These are phyloP conservation scores for Penicillium sp. DNA, from an alignment of 2,329 filamentous ascomycete genomes.

Conservation along the genomic window DNA sequence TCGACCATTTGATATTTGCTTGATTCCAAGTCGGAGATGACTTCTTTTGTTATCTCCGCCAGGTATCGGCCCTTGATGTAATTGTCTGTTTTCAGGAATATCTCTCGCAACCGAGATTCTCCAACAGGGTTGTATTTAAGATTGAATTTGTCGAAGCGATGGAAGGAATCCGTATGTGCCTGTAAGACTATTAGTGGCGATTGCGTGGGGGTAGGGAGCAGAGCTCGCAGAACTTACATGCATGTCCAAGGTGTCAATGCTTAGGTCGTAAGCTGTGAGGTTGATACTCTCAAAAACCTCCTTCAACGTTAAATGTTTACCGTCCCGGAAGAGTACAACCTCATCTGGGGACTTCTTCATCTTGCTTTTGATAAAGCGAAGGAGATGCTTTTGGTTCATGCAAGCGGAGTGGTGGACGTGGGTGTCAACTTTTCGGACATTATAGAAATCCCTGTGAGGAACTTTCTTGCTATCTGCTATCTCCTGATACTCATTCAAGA, in stretches of 20 bases:
- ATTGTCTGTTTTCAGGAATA: conserved; percentile 98
- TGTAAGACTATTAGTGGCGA: conserved; percentile 38
- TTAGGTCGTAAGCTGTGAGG: conserved; percentile 93
- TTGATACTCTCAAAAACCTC: conserved; percentile 99
- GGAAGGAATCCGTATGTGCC: conserved; percentile 97
- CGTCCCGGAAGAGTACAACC: conserved; percentile 88
- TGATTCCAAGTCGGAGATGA: conserved; percentile 94
- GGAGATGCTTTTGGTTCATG: conserved; percentile 98
- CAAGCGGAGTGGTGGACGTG: conserved; percentile 99
- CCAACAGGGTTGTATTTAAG: conserved; percentile 98
- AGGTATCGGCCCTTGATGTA: conserved; percentile 95
- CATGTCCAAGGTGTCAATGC: conserved; percentile 98
- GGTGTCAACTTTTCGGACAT: conserved; percentile 97
- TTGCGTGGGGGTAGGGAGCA: not conserved
- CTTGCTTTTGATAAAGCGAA: conserved; percentile 99
- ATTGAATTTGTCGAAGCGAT: conserved; percentile 99
- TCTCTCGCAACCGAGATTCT: conserved; percentile 93
- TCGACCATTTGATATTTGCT: conserved; percentile 99
- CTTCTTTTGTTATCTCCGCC: conserved; percentile 96
- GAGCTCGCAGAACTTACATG: conserved; percentile 65
- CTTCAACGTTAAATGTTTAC: conserved; percentile 84
- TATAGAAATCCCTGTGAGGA: conserved; percentile 98
- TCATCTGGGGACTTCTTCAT: conserved; percentile 99
- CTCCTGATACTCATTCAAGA: conserved; percentile 97
- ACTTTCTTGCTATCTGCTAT: conserved; percentile 98